phyloP scores from a whole-genome alignment of 1,284 basidiomycete species.

The Ceratobasidium theobromae region DNA sequence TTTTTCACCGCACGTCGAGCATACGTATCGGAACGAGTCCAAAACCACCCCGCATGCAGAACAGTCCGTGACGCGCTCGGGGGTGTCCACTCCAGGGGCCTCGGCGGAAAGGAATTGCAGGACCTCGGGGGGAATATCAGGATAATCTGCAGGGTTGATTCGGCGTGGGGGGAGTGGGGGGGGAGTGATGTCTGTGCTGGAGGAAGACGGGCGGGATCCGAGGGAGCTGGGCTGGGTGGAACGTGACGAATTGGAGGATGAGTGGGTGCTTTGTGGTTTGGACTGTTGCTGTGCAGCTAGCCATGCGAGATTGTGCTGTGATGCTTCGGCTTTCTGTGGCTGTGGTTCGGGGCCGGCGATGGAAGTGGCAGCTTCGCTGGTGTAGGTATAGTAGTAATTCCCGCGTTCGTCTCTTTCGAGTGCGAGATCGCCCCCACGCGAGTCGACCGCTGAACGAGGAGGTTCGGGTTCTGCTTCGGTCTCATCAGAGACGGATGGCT shows the following conservation, averaged over 20 bases:
- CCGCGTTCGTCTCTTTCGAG: slow-evolving; percentile 66
- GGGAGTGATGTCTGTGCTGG: slow-evolving; percentile 19
- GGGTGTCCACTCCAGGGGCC: slow-evolving; percentile 49
- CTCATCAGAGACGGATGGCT: slow-evolving; percentile 51
- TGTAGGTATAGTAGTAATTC: slow-evolving; percentile 74
- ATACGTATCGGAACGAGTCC: slow-evolving; percentile 82
- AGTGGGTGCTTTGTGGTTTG: slow-evolving; percentile 15
- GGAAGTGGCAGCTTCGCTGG: slow-evolving; percentile 43
- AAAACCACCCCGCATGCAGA: slow-evolving; percentile 74
- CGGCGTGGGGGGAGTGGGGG: slow-evolving; percentile 38
- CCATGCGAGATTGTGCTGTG: slow-evolving; percentile 49
- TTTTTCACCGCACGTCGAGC: slow-evolving; percentile 80
- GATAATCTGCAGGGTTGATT: slow-evolving; percentile 36
- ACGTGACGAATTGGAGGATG: slow-evolving; percentile 1
- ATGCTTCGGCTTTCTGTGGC: slow-evolving; percentile 45
- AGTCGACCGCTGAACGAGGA: slow-evolving; percentile 46
- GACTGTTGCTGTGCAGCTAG: slow-evolving; percentile 36
- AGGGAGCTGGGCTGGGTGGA: slow-evolving; percentile 35
- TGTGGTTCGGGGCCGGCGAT: slow-evolving; percentile 41
- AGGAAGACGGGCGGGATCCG: slow-evolving; percentile 21
- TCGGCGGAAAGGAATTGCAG: slow-evolving; percentile 51
- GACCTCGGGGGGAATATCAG: slow-evolving; percentile 55
- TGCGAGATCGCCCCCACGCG: slow-evolving; percentile 55
- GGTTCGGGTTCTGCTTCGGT: slow-evolving; percentile 2
- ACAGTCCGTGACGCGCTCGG: slow-evolving; percentile 71